Percentiles rank a stretch among this genome's conserved stretches.
These are phyloP conservation scores for Lanmaoa pseudosensibilis DNA, from an alignment of 768 basidiomycete species.

Conservation along the genomic window DNA sequence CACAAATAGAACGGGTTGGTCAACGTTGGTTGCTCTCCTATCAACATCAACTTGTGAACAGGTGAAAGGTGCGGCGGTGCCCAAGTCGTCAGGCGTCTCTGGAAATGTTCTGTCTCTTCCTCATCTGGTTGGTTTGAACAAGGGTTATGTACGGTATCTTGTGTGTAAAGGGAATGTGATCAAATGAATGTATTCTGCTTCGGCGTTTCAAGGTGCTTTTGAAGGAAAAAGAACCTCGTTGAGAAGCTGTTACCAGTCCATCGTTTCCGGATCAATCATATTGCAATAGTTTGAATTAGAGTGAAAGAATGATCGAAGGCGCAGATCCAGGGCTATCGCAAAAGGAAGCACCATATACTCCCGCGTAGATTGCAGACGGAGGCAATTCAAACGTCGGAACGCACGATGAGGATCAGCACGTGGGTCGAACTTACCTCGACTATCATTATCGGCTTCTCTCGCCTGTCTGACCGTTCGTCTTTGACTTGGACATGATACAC, in stretches of 20 bases:
- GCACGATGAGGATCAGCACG: no score
- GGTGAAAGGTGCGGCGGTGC: not conserved
- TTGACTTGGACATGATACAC: no score
- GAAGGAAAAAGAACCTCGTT: not conserved
- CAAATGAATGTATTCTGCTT: not conserved
- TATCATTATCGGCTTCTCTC: no score
- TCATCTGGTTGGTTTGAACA: not conserved
- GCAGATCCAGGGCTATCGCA: no score
- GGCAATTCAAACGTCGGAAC: no score
- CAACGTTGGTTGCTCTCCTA: constrained; percentile 17
- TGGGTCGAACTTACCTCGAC: no score
- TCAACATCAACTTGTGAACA: constrained; percentile 5
- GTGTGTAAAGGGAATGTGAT: not conserved
- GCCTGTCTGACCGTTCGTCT: no score
- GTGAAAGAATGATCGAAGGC: not conserved
- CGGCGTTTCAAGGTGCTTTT: not conserved
- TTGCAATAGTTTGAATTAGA: not conserved
- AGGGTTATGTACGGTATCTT: not conserved
- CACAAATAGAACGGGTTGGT: constrained; percentile 10
- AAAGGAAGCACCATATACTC: no score
- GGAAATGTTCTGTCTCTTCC: not conserved
- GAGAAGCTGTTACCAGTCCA: not conserved
- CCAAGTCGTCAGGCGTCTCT: not conserved
- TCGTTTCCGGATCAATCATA: not conserved
- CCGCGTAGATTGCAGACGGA: no score